Percentiles rank a stretch among this genome's conserved stretches.
phyloP scores from a whole-genome alignment of 2,329 filamentous ascomycete genomes.

The Albifimbria verrucaria region DNA sequence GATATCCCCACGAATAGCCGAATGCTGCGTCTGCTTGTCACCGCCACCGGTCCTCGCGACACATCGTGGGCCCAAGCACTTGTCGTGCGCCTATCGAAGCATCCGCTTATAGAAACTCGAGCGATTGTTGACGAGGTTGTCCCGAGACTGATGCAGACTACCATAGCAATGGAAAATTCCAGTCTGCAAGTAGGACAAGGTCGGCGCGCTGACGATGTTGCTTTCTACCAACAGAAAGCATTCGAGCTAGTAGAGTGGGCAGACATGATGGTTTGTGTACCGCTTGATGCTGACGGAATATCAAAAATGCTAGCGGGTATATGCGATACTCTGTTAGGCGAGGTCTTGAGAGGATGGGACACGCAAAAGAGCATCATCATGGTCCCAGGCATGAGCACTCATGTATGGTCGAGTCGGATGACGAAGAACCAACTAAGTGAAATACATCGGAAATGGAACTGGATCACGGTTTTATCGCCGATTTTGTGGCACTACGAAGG shows the following conservation, averaged over 20 bases:
- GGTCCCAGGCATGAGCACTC: slow-evolving; percentile 82
- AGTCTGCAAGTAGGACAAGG: slow-evolving; percentile 30
- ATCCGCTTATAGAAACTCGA: slow-evolving; percentile 56
- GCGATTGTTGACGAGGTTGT: slow-evolving; percentile 65
- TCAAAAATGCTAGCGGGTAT: slow-evolving; percentile 86
- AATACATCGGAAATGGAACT: slow-evolving; percentile 79
- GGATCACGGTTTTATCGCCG: slow-evolving; percentile 78
- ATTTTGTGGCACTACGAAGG: slow-evolving; percentile 77
- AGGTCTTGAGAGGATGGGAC: slow-evolving; percentile 83
- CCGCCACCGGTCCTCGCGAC: slow-evolving; percentile 62
- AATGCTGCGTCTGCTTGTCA: slow-evolving; percentile 60
- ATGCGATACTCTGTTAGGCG: slow-evolving; percentile 75
- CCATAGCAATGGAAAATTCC: slow-evolving; percentile 57
- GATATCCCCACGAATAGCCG: slow-evolving; percentile 33
- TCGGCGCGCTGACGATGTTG: slow-evolving; percentile 43
- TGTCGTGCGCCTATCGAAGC: slow-evolving; percentile 64
- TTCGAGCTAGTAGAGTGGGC: slow-evolving; percentile 81
- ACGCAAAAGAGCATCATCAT: slow-evolving; percentile 80
- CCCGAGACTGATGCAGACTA: slow-evolving; percentile 59
- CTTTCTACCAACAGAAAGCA: slow-evolving; percentile 48
- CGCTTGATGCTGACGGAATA: slow-evolving; percentile 79
- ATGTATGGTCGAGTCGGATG: slow-evolving; percentile 88
- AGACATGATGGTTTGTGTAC: slow-evolving; percentile 78
- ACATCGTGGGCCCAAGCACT: slow-evolving; percentile 64
- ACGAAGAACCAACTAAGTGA: slow-evolving; percentile 85